phyloP scores from a whole-genome alignment of 1,139 yeast species.

The Meyerozyma smithsonii region DNA sequence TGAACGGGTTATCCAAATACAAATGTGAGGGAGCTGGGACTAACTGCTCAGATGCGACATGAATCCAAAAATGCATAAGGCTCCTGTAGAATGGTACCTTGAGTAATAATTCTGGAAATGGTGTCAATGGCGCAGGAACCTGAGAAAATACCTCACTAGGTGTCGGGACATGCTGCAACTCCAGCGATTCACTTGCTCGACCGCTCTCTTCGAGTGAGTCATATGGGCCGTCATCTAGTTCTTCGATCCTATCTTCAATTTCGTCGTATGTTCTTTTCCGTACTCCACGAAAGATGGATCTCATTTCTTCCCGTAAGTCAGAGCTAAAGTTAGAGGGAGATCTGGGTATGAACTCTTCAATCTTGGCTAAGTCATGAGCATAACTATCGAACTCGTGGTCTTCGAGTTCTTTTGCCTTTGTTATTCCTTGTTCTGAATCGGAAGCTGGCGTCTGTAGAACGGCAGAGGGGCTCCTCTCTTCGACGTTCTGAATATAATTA shows the following conservation, averaged over 20 bases:
- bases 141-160: conserved; percentile 11
- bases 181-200: background rate
- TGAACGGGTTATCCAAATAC: conserved; percentile 65
- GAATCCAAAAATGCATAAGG: conserved; percentile 59
- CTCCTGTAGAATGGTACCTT: conserved; percentile 57
- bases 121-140: conserved; percentile 46
- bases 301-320: conserved; percentile 9
- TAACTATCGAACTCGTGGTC: conserved; percentile 8
- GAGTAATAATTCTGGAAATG: conserved; percentile 54
- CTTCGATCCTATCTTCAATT: conserved; percentile 4
- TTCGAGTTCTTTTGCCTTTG: conserved; percentile 4
- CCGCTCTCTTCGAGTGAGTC: background rate
- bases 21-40: conserved; percentile 65
- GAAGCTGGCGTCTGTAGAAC: too few relatives aligned
- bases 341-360: conserved; percentile 11
- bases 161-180: conserved; percentile 6
- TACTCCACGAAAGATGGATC: conserved; percentile 6
- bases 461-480: conserved; percentile 2
- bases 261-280: background rate
- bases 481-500: conserved; percentile 14
- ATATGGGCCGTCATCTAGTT: conserved; percentile 3
- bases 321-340: conserved; percentile 9
- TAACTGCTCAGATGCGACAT: conserved; percentile 55
- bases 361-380: conserved; percentile 16
- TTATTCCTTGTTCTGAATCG: background rate